Evolutionary conservation across 768 basidiomycete species (phyloP).

Genomic region (Neoboletus magnificus): DNA sequence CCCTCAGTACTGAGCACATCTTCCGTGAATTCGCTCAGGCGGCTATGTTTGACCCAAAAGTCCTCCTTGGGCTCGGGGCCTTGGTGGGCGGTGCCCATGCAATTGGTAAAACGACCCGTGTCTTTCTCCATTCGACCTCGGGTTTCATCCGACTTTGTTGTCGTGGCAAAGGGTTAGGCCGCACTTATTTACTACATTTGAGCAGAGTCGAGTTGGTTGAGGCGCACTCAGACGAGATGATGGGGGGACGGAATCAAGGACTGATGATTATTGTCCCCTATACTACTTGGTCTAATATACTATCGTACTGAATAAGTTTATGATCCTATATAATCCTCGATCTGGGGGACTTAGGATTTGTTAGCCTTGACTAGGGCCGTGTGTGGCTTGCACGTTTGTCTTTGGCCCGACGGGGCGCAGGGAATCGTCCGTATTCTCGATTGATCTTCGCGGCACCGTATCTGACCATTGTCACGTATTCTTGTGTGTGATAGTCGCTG

Average conservation of each 20-base stretch:
- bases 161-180: conserved; percentile 44
- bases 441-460: neutral
- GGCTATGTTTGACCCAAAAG: conserved; percentile 12
- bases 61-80: neutral
- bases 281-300: too few species aligned
- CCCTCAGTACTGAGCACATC: neutral
- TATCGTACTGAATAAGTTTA: too few species aligned
- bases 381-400: neutral
- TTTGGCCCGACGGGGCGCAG: conserved; percentile 43
- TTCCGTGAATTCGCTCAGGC: neutral
- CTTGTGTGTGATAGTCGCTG: neutral
- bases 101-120: conserved; percentile 50
- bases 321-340: too few species aligned
- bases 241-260: too few species aligned
- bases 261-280: too few species aligned
- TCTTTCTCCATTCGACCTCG: conserved; percentile 37
- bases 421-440: neutral
- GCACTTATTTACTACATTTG: conserved; percentile 50
- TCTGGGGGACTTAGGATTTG: too few species aligned
- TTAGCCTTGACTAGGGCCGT: too few species aligned
- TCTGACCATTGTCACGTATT: neutral
- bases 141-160: conserved; percentile 35
- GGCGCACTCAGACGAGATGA: too few species aligned
- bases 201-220: too few species aligned
- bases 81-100: conserved; percentile 28